Base-by-base conservation (phyloP, 768 basidiomycete genomes). In the Leccinum truebloodii region DNA sequence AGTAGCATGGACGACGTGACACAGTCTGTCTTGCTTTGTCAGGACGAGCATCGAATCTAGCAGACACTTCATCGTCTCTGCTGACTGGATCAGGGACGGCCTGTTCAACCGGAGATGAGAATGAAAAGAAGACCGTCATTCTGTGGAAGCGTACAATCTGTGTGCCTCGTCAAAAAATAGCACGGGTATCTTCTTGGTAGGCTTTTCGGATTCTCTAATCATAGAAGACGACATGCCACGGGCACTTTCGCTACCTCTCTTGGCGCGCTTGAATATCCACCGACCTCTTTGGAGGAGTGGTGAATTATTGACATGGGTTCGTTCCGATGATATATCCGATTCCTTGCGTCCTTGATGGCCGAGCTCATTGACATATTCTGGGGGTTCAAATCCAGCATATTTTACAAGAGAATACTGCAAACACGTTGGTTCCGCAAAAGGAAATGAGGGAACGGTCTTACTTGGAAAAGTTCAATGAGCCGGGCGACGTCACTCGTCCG, bases 101-200 rank as follows among this genome's bases (percentile, higher is more conserved):
- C 86, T 93, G 67, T 53, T 26, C 28, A 12, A 48, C n/a, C 51
- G 48, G 51, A 12, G n/a, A 57, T 62, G 35, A 58, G 49, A 56
- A 54, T 54, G 39, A 32, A 6, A 20, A 30, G 12, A 28, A 44
- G 26, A 55, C 9, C 44, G 12, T 18, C 52, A 3, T 46, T 32
- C 20, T 53, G 8, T 14, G 58, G 41, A 35, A 32, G 63, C 86
- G 37, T 71, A 91, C 87, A 93, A 74, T 71, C 88, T 90, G 69
- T 94, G 92, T 2, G 91, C 90, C 71, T 94, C 92, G 63, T 94
- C 92, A 61, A 94, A 84, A 70, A 94, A 89, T 59, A 94, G 81
- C 13, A 90, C 89, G 1, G 90, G 90, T 69, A 88, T 83, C 74
- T 84, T 88, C 79, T 93, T 94, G 59, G 62, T 48, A 13, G 73